Conservation (phyloP, 2,329 filamentous ascomycete species). For the Trichoderma koningiopsis region DNA sequence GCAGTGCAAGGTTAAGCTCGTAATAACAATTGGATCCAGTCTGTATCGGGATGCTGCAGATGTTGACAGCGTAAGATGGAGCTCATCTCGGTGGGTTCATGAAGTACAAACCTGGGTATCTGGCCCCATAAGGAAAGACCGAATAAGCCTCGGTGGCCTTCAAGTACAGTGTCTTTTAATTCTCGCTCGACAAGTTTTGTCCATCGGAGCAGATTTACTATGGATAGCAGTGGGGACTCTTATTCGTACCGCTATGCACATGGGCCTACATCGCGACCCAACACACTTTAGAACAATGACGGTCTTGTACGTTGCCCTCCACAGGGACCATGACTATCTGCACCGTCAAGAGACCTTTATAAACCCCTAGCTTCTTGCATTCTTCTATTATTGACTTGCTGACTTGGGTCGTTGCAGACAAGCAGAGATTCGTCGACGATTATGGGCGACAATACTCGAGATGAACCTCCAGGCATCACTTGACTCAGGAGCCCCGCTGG, state of each 20-base stretch:
- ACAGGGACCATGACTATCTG: neutral
- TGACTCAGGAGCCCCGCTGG: slow-evolving; percentile 53
- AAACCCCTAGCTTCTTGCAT: neutral
- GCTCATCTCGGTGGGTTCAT: neutral
- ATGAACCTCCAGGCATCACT: slow-evolving; percentile 55
- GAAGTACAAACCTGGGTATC: neutral
- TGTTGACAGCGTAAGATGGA: neutral
- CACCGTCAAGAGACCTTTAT: too few species aligned
- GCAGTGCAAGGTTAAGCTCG: neutral
- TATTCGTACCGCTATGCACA: neutral
- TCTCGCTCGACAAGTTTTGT: neutral
- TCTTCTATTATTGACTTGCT: neutral
- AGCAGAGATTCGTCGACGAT: slow-evolving; percentile 55
- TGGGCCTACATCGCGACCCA: neutral
- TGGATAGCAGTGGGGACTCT: neutral
- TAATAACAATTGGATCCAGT: neutral
- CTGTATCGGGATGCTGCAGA: neutral
- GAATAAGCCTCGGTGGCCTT: neutral
- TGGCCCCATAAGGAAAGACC: neutral
- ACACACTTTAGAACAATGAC: neutral
- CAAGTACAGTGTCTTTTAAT: neutral
- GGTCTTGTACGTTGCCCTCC: neutral
- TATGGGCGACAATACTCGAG: slow-evolving; percentile 60
- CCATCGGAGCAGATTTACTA: neutral
- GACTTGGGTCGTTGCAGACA: slow-evolving; percentile 29